phyloP scores from a whole-genome alignment of 176 grass and related monocot species.

The Stipa capillata region DNA sequence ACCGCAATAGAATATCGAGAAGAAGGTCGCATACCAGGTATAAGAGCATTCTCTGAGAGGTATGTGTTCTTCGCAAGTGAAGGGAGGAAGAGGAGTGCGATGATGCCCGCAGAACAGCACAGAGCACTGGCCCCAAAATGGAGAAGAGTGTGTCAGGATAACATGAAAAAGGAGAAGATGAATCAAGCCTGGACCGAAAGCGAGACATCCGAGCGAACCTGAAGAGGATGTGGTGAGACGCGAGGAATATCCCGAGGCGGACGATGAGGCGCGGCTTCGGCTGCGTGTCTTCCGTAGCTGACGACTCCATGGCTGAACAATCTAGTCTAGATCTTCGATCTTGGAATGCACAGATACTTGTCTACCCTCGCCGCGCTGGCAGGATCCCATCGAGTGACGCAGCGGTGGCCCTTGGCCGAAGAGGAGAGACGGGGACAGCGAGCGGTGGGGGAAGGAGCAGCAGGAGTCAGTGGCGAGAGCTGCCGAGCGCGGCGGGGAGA shows the following conservation, averaged over 20 bases:
- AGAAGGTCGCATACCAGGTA: conserved; percentile 51
- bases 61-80: conserved; percentile 89
- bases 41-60: conserved; percentile 92
- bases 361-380: neutral
- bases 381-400: neutral
- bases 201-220: conserved; percentile 34
- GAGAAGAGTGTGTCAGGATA: conserved; percentile 6
- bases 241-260: conserved; percentile 72
- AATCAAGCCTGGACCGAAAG: neutral
- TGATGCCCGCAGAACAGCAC: conserved; percentile 48
- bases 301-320: conserved; percentile 15
- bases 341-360: neutral
- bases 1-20: neutral
- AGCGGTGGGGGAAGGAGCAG: neutral
- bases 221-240: conserved; percentile 70
- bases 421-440: neutral
- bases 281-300: neutral
- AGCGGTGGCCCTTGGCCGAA: neutral
- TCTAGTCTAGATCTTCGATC: neutral
- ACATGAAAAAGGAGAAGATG: neutral
- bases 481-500: neutral
- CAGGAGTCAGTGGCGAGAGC: neutral
- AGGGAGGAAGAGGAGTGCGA: conserved; percentile 64
- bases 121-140: conserved; percentile 32
- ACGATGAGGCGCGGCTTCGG: conserved; percentile 75